Percentiles rank a stretch among this genome's conserved stretches.
phyloP scores from a whole-genome alignment of 176 grass and related monocot genomes.

The Carex myosuroides region DNA sequence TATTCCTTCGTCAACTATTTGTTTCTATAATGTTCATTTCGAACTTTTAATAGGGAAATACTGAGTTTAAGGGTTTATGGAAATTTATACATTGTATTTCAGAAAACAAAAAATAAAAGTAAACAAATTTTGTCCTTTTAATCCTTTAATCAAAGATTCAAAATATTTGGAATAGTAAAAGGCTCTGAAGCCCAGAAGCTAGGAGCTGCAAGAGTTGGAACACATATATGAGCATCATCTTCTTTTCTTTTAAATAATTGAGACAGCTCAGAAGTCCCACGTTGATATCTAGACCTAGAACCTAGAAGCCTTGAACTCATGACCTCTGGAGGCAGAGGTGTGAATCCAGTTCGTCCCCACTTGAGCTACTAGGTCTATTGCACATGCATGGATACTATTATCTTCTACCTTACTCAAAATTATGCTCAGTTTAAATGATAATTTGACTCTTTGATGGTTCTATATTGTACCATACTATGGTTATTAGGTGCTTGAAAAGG shows the following conservation, averaged over 20 bases:
- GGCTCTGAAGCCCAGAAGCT: not conserved
- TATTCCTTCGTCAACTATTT: not conserved
- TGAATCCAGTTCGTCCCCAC: too few species aligned
- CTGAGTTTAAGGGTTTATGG: not conserved
- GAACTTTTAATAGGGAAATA: not conserved
- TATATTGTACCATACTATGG: not conserved
- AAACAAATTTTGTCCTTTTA: not conserved
- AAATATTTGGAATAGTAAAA: not conserved
- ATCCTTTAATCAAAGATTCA: not conserved
- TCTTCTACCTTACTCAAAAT: not conserved
- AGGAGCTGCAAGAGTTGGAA: not conserved
- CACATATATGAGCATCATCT: not conserved
- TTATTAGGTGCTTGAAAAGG: constrained; percentile 75
- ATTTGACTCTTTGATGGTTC: not conserved
- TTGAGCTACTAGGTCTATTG: not conserved
- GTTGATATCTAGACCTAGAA: not conserved
- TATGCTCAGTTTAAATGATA: not conserved
- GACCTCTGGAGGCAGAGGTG: not conserved
- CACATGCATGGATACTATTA: not conserved
- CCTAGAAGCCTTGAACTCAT: not conserved
- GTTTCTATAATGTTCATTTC: not conserved
- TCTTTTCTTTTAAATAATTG: not conserved
- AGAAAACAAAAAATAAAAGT: not conserved
- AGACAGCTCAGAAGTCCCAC: not conserved
- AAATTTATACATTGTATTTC: not conserved